Conservation (phyloP, 225 moss, liverwort and hornwort genomes). For the Climacium dendroides region DNA sequence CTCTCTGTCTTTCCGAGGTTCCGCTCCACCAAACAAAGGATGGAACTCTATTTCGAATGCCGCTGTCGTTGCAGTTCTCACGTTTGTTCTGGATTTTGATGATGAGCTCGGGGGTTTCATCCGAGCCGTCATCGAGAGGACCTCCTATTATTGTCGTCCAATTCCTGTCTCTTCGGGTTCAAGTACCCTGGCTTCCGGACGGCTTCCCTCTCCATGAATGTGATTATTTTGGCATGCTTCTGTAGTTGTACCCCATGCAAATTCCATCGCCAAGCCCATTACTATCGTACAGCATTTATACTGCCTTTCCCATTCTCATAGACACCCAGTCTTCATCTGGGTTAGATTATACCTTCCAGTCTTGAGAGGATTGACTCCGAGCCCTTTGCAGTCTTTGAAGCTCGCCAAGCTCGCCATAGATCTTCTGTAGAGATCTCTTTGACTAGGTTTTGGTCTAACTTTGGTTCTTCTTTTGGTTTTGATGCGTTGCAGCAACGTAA, state of each 20-base stretch:
- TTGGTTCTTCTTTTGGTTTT: neutral
- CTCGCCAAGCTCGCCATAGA: neutral
- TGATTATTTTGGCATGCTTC: conserved; percentile 6
- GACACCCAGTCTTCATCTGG: neutral
- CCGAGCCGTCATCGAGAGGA: conserved; percentile 9
- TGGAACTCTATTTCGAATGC: neutral
- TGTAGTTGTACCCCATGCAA: neutral
- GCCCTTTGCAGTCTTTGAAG: neutral
- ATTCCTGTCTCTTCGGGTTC: neutral
- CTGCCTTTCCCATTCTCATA: neutral
- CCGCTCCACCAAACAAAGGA: neutral
- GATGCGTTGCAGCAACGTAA: neutral
- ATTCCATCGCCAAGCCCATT: conserved; percentile 4
- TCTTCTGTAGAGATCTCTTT: neutral
- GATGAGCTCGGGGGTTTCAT: neutral
- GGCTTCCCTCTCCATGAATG: neutral
- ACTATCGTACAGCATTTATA: neutral
- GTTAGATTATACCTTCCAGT: neutral
- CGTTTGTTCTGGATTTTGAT: neutral
- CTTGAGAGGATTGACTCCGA: neutral
- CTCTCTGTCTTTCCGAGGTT: neutral
- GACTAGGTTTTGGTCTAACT: neutral
- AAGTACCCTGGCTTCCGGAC: neutral
- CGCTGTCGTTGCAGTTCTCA: neutral
- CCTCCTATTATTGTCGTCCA: neutral